Evolutionary conservation across 2,329 filamentous ascomycete genomes (phyloP), one percentile per base, ranked within the genome.

Genomic region (Microascus cirrosus): DNA sequence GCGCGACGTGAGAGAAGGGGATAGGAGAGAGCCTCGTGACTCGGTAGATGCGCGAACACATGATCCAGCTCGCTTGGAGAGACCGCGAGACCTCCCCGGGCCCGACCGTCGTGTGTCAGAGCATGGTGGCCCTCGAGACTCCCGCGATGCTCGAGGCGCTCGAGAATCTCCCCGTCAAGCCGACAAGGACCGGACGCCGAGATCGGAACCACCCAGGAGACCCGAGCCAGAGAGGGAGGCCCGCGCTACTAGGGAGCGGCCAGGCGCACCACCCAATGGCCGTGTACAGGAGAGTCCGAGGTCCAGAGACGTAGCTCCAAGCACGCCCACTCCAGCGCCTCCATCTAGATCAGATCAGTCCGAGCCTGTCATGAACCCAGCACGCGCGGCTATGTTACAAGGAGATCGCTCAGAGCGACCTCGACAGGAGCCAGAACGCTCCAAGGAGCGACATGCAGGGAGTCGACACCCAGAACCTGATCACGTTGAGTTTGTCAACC

Each of bases 281-380:
- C 67, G 68, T 25, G 61, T 54, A 57, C 63, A 57, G 62, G 70
- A 55, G 66, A 71, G 55, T 61, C 59, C 36, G 28, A 58, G 22
- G 55, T 57, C 35, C 22, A 58, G 28, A 59, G 66, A 73, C 10
- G 59, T 64, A 2, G 59, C 66, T 20, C 61, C 65, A n/a, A 60
- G 65, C 15, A 51, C 59, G 11, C 61, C 67, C 34, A 57, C 68
- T n/a, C 65, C 71, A 15, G 62, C 65, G 1, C 62, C 68, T 39
- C 59, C 59, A 15, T 34, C 61, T 39, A 50, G 20, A 20, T 8
- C 45, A 50, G 57, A 67, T 4, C 52, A 63, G 3, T 65, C 70
- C 20, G 80, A 79, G 12, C 77, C 78, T 8, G 70, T 71, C 10
- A 78, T 83, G 63, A 82, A 83, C 60, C 79, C 81, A 1, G 78